Base-by-base conservation (phyloP, 2,329 filamentous ascomycete genomes). In the Mycosphaerella sp. region DNA sequence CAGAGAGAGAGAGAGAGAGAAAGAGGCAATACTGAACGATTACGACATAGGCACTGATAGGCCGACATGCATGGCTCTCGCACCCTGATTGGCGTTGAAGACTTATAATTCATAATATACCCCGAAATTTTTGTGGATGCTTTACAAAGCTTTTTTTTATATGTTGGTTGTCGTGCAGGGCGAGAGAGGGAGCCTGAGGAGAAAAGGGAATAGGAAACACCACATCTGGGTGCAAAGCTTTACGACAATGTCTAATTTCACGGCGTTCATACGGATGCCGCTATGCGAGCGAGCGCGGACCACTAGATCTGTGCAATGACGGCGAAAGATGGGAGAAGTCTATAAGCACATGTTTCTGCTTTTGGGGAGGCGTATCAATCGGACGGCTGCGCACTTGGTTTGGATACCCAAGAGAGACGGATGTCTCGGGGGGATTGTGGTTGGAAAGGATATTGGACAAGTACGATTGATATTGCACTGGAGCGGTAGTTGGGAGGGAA, bases 61-160 rank as follows among this genome's bases (percentile, higher is more conserved):
- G 56, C 58, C 48, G n/a, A 51, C 21, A 48, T 43, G 50, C 21
- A 50, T 47, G 51, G 51, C 51, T 44, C 38, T 40, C 47, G 36
- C 48, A 53, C 49, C 45, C 50, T 46, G 48, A 56, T 11, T 52
- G 58, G 58, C 58, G 58, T 58, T 60, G 23, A 49, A 53, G 42
- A 53, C 42, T 29, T 48, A 38, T 54, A 58, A 55, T 58, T 62
- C 56, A 55, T 62, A 60, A 60, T 60, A 60, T 56, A 59, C 60
- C 60, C 59, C 48, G 56, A 53, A 48, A 55, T 62, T 61, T 54
- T 41, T 55, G 60, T 62, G 56, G 60, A 62, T 61, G 58, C 51
- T 56, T 59, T 54, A 45, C 51, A 43, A 45, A 51, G 54, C 54
- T 53, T 53, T 53, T 34, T 53, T 53, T 53, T 34, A n/a, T 53